Conservation (phyloP, 1,284 basidiomycete genomes). For the Ustilago esculenta region DNA sequence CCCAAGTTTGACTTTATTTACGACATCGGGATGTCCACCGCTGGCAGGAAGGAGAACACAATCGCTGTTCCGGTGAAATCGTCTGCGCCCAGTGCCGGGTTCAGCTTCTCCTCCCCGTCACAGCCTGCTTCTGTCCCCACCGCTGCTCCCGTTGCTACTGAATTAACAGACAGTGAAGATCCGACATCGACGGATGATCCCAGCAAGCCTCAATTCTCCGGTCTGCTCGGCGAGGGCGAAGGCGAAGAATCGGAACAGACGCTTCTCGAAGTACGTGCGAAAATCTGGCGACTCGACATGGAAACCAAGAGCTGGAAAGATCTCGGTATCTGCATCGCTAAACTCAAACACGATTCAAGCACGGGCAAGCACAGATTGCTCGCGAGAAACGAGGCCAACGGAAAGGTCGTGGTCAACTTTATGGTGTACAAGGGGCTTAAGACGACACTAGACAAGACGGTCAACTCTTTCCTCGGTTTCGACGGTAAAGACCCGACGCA, state of each 20-base stretch:
- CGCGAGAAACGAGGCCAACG: constrained; percentile 61
- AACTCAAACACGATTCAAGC: constrained; percentile 51
- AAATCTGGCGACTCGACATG: constrained; percentile 58
- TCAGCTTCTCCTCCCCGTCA: constrained; percentile 18
- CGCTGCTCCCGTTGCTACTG: too few relatives aligned
- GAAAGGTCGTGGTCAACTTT: constrained; percentile 60
- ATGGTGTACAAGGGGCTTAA: constrained; percentile 47
- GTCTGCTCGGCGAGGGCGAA: constrained; percentile 53
- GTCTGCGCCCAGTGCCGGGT: constrained; percentile 7
- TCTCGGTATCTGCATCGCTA: constrained; percentile 56
- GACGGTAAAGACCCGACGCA: constrained; percentile 50
- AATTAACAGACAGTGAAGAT: constrained; percentile 1
- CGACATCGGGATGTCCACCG: constrained; percentile 18
- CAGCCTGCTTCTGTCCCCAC: background rate
- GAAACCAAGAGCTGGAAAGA: constrained; percentile 54
- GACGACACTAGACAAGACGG: constrained; percentile 43
- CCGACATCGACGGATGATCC: constrained; percentile 7
- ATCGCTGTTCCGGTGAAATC: background rate
- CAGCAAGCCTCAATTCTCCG: constrained; percentile 20
- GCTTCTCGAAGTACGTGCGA: constrained; percentile 49
- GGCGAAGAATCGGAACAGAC: constrained; percentile 60
- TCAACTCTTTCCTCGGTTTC: constrained; percentile 56
- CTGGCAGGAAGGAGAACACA: background rate
- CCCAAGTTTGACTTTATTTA: constrained; percentile 41
- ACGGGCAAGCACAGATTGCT: constrained; percentile 50